Base-by-base conservation (phyloP, 2,329 filamentous ascomycete species). In the Hypoxylon sp. region DNA sequence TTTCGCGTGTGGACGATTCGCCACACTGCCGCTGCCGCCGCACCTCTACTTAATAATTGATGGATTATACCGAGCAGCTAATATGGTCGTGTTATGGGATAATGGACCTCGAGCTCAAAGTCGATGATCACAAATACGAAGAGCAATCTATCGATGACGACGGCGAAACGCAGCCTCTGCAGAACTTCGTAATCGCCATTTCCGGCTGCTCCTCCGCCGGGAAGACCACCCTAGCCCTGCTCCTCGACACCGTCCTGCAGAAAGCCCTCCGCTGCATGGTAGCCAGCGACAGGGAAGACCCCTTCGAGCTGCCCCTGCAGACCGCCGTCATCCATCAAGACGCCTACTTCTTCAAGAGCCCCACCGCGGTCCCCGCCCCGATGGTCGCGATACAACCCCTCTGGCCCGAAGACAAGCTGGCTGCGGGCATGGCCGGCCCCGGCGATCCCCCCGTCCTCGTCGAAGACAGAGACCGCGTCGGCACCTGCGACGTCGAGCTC, bases 181-280 rank as follows among this genome's bases (percentile, higher is more conserved):
- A 37, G 14, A 68, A 65, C 17, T 61, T 71, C 10, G 49, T 72
- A 22, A 68, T 75, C 10, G 73, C 61, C 14, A 73, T 76, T 8
- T 69, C 68, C 1, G 75, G 75, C 7, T 59, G 61, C 30, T 63
- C 74, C 1, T 73, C 70, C 6, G 66, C 70, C n/a, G 75, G 75
- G 6, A 76, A 76, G 55, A 73, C 69, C 1, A 68, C 68, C 0
- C 55, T 76, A 6, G 61, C 74, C 2, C 42, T 66, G n/a, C 62
- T 75, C 17, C 62, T 76, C 4, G 40, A 58, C 4, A 59, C 66
- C 33, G 64, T 73, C 13, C 68, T 74, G 10, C 50, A n/a, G 30
- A 30, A 14, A 30, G 40, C 51, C 14, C 33, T 64, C 20, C 54
- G 46, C 11, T 37, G 40, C n/a, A 27, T 31, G 10, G 14, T 20